Conservation (phyloP, 805 yeast species). For the Yarrowia phangngaensis region DNA sequence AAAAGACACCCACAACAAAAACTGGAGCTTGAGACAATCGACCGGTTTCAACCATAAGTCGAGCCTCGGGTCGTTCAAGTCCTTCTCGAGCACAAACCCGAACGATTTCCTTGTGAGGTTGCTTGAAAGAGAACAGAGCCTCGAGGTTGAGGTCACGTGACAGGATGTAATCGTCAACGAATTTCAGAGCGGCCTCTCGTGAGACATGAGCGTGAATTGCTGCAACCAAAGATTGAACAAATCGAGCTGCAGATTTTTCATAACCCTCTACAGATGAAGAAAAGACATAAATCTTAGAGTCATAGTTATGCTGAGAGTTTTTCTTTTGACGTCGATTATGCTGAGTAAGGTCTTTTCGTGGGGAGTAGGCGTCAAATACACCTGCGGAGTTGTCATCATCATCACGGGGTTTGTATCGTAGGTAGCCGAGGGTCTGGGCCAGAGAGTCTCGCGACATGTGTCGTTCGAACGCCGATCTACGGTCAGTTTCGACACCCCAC, state of each 20-base stretch:
- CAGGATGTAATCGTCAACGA: constrained; percentile 63
- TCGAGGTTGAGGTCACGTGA: constrained; percentile 77
- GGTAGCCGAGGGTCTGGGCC: constrained; percentile 58
- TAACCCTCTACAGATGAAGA: constrained; percentile 39
- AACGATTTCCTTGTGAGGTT: constrained; percentile 81
- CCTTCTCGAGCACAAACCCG: constrained; percentile 72
- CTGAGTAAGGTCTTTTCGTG: constrained; percentile 46
- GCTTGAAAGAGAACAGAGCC: constrained; percentile 71
- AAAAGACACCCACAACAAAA: constrained; percentile 85
- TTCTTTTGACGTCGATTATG: constrained; percentile 34
- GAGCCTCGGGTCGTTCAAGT: constrained; percentile 68
- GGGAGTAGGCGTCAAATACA: constrained; percentile 38
- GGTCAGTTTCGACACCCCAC: constrained; percentile 90
- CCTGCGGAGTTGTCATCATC: constrained; percentile 29
- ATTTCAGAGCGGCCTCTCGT: constrained; percentile 57
- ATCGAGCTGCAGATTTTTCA: constrained; percentile 50
- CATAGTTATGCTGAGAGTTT: constrained; percentile 17
- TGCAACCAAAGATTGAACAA: constrained; percentile 79
- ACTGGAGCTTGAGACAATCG: constrained; percentile 78
- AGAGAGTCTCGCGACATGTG: constrained; percentile 65
- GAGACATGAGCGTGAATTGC: constrained; percentile 76
- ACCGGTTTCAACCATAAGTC: constrained; percentile 91
- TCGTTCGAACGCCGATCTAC: constrained; percentile 58
- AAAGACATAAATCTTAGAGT: constrained; percentile 16
- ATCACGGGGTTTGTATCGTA: constrained; percentile 34